These are phyloP conservation scores for Xylariaceae sp. DNA, from an alignment of 2,329 filamentous ascomycete genomes.

Conservation along the genomic window DNA sequence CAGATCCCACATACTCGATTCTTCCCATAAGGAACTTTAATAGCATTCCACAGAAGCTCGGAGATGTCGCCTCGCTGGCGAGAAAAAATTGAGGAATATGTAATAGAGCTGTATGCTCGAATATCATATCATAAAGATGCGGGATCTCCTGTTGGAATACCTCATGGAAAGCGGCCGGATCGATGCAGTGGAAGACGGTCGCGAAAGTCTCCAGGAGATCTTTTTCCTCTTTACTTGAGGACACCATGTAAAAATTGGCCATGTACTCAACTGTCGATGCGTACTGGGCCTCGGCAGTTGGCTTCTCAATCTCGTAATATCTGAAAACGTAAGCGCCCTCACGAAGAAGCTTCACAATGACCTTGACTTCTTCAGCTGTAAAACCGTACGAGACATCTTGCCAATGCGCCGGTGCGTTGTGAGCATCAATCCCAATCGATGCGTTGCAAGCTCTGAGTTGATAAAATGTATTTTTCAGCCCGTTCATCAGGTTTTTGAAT, in stretches of 20 bases:
- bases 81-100: conserved; percentile 98
- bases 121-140: conserved; percentile 94
- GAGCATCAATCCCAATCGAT: conserved; percentile 64
- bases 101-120: conserved; percentile 88
- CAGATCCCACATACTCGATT: conserved; percentile 89
- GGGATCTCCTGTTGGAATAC: conserved; percentile 98
- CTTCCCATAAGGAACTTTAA: conserved; percentile 95
- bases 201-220: conserved; percentile 96
- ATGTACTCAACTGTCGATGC: conserved; percentile 85
- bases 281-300: conserved; percentile 65
- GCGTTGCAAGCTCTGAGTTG: conserved; percentile 89
- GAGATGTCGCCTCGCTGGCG: conserved; percentile 96
- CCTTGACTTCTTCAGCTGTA: conserved; percentile 92
- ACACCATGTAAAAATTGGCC: conserved; percentile 91
- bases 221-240: conserved; percentile 93
- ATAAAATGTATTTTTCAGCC: conserved; percentile 93
- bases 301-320: conserved; percentile 90
- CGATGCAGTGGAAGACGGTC: conserved; percentile 96
- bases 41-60: conserved; percentile 97
- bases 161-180: conserved; percentile 97
- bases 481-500: conserved; percentile 94
- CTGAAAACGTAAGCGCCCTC: conserved; percentile 95
- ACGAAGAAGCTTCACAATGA: conserved; percentile 94
- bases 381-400: conserved; percentile 94
- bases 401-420: conserved; percentile 84